phyloP scores from a whole-genome alignment of 2,329 filamentous ascomycete species.

The Trichoderma atrobrunneum region DNA sequence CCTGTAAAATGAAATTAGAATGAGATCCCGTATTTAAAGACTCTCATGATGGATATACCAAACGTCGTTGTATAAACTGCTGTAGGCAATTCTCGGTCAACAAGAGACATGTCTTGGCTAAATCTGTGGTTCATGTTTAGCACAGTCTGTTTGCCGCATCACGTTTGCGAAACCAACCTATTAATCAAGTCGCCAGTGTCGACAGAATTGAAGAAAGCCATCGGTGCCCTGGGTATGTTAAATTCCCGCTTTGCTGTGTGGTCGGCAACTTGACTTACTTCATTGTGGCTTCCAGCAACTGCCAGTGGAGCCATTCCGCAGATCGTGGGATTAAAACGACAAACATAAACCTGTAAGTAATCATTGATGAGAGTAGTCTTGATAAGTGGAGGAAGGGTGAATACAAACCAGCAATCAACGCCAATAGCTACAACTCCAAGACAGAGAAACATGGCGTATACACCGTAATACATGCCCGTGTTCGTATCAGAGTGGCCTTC shows the following conservation, averaged over 20 bases:
- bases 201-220: slow-evolving; percentile 36
- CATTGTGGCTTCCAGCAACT: slow-evolving; percentile 32
- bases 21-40: not conserved
- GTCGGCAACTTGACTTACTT: not conserved
- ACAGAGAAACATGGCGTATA: slow-evolving; percentile 22
- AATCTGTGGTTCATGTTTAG: slow-evolving; percentile 27
- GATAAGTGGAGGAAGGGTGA: too few species aligned
- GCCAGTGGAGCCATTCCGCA: slow-evolving; percentile 25
- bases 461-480: slow-evolving; percentile 25
- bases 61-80: slow-evolving; percentile 28
- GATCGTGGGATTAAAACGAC: slow-evolving; percentile 16
- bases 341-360: not conserved
- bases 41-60: slow-evolving; percentile 38
- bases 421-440: slow-evolving; percentile 22
- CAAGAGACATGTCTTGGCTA: slow-evolving; percentile 40
- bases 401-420: slow-evolving; percentile 21
- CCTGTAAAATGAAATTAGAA: not conserved
- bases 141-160: not conserved
- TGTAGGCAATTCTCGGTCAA: slow-evolving; percentile 37
- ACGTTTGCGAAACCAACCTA: not conserved
- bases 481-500: slow-evolving; percentile 21
- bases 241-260: slow-evolving; percentile 17
- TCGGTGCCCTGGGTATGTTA: slow-evolving; percentile 23
- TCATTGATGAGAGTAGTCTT: not conserved
- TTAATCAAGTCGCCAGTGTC: slow-evolving; percentile 37